A percentile compares a stretch with the other conserved stretches of the same genome.
These are phyloP conservation scores for Saccharum spontaneum DNA, from an alignment of 176 grass and related monocot genomes.

Conservation along the genomic window DNA sequence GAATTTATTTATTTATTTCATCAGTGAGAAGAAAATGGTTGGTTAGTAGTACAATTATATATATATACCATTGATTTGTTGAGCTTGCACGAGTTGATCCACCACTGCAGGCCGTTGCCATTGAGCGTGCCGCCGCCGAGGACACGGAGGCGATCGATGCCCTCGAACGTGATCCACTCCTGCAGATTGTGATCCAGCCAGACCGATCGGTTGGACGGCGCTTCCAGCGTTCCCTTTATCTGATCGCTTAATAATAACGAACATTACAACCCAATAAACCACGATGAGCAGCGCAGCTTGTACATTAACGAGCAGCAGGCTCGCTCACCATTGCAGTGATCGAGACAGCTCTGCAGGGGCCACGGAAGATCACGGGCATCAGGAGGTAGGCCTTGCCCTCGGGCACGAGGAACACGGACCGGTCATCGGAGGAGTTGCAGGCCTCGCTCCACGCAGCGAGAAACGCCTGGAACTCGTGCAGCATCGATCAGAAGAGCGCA, in stretches of 20 bases:
- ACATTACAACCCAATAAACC: neutral
- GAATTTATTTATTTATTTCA: neutral
- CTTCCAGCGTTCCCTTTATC: constrained; percentile 71
- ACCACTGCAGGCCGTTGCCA: constrained; percentile 73
- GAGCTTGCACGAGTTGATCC: constrained; percentile 70
- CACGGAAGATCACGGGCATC: constrained; percentile 56
- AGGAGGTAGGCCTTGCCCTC: constrained; percentile 53
- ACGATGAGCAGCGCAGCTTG: neutral
- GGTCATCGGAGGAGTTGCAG: constrained; percentile 50
- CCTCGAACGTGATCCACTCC: constrained; percentile 66
- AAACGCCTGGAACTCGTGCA: constrained; percentile 51
- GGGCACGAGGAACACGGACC: constrained; percentile 36
- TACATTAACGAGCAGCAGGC: neutral
- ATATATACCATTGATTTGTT: constrained; percentile 51
- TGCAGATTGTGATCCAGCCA: constrained; percentile 25
- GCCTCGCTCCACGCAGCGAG: constrained; percentile 56
- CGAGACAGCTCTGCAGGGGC: constrained; percentile 55
- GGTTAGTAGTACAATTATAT: too few relatives aligned
- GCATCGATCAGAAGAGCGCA: neutral
- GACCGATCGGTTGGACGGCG: constrained; percentile 54
- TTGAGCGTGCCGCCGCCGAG: constrained; percentile 61
- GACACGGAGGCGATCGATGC: constrained; percentile 40
- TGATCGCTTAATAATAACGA: neutral
- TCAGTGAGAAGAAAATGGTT: neutral
- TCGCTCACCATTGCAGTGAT: constrained; percentile 60